Conservation (phyloP, 1,139 yeast species). For the Debaryomycetaceae sp. region DNA sequence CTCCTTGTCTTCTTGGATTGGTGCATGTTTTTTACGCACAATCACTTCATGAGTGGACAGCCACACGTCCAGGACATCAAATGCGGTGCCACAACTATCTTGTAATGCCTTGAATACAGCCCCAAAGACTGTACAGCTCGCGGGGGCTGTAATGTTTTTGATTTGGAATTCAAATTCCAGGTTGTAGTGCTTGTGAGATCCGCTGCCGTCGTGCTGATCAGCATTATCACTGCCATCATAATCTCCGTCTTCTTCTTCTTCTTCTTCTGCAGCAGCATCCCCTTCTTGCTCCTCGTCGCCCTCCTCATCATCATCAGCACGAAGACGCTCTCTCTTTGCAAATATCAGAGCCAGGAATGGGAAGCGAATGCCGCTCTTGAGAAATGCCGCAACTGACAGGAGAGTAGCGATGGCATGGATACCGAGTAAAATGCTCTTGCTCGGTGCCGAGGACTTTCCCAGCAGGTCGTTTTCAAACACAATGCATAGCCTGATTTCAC, state of each 20-base stretch:
- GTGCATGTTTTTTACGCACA: slow-evolving; percentile 5
- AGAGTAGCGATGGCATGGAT: slow-evolving; percentile 91
- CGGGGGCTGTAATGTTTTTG: slow-evolving; percentile 51
- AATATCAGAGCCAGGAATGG: slow-evolving; percentile 11
- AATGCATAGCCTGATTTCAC: slow-evolving; percentile 56
- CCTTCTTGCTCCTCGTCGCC: slow-evolving; percentile 3
- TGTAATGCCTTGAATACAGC: slow-evolving; percentile 54
- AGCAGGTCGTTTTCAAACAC: slow-evolving; percentile 12
- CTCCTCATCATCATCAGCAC: slow-evolving; percentile 2
- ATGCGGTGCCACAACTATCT: slow-evolving; percentile 7
- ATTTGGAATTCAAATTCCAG: slow-evolving; percentile 54
- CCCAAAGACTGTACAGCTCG: slow-evolving; percentile 70
- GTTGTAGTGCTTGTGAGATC: too few species aligned
- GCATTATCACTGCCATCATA: slow-evolving; percentile 3
- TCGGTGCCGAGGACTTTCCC: slow-evolving; percentile 9
- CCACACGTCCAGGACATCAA: not conserved
- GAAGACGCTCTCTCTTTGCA: not conserved
- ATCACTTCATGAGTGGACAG: slow-evolving; percentile 17
- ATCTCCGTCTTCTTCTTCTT: slow-evolving; percentile 3
- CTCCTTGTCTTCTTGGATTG: too few species aligned
- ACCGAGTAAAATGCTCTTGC: too few species aligned
- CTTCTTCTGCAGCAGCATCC: slow-evolving; percentile 1
- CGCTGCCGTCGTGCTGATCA: too few species aligned
- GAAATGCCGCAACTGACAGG: slow-evolving; percentile 56
- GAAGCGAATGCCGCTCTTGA: slow-evolving; percentile 26